Base-by-base conservation (phyloP, 2,329 filamentous ascomycete genomes). In the Scytalidium sp. region DNA sequence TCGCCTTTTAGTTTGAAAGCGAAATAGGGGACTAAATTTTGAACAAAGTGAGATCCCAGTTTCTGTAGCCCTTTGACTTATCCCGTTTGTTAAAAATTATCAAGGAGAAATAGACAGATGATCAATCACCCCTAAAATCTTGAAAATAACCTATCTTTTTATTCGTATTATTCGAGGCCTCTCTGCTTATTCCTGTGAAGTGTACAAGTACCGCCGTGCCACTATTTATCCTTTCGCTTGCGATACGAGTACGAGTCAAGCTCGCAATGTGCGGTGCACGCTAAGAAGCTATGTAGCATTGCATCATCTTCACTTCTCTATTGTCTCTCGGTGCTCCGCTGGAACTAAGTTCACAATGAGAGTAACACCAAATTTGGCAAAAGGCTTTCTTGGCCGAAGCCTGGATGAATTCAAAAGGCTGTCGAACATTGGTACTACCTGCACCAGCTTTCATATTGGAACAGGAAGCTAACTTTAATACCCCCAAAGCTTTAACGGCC, bases 361-460 rank as follows among this genome's bases (percentile, higher is more conserved):
- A 60, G 64, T 70, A 15, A 74, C 78, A 19, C 63, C 67, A 17
- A 63, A 67, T 48, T 66, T 79, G 25, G 65, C 68, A 52, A 80
- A 75, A 64, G 75, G 79, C 68, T 81, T 86, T 62, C 69, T 76
- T 57, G 72, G 72, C 50, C 75, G 83, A 40, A 85, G 80, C 59
- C 43, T 82, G 32, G 80, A 85, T 45, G 81, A 85, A 63, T 73
- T 85, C 52, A 78, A 75, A 61, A 73, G 82, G 41, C 70, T 80
- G 40, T 75, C 80, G 2, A 69, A 70, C 19, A 78, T 84, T 57
- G 77, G 81, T 84, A 69, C 7, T 66, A 11, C n/a, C 29, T 11
- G 20, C 22, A 36, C 3, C 10, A 25, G 3, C 11, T 7, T 7
- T 29, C 13, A 9, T 20, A 2, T 27, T 13, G 9, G 49, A 17